A percentile compares a stretch with the other conserved stretches of the same genome.
Conservation (phyloP, 352 stramenopile species). For the Phytopythium chamaehyphon region DNA sequence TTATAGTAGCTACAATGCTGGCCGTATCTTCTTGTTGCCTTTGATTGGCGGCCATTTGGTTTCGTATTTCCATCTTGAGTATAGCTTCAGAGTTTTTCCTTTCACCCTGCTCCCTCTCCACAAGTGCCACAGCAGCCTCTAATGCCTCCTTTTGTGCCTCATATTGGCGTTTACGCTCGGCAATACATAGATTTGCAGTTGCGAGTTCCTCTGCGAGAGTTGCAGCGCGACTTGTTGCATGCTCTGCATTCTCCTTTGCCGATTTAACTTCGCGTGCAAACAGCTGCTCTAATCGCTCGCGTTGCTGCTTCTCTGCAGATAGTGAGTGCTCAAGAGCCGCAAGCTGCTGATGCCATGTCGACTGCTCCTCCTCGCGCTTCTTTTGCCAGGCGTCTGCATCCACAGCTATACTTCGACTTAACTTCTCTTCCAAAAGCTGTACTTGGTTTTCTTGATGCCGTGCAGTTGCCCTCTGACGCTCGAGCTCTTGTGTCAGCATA, state of each 20-base stretch:
- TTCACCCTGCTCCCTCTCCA: neutral
- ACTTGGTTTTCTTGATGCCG: constrained; percentile 45
- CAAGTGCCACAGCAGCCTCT: neutral
- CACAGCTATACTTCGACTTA: constrained; percentile 40
- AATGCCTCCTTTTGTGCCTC: constrained; percentile 9
- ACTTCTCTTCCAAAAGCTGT: constrained; percentile 37
- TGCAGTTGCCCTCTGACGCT: constrained; percentile 21
- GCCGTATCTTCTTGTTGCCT: constrained; percentile 5
- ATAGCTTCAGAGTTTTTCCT: constrained; percentile 5
- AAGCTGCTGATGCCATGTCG: constrained; percentile 58
- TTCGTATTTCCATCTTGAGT: constrained; percentile 1
- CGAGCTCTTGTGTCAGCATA: constrained; percentile 22
- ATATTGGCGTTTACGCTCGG: constrained; percentile 62
- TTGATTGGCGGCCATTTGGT: constrained; percentile 7
- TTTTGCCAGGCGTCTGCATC: constrained; percentile 45
- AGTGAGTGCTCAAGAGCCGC: constrained; percentile 50
- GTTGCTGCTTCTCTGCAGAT: constrained; percentile 33
- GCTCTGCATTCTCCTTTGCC: constrained; percentile 26
- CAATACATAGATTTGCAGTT: constrained; percentile 66
- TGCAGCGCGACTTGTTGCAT: constrained; percentile 35
- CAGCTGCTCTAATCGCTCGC: constrained; percentile 32
- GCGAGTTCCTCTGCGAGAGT: constrained; percentile 50
- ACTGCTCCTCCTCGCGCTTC: constrained; percentile 39
- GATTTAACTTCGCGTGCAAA: constrained; percentile 38
- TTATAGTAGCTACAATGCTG: neutral